These are phyloP conservation scores for Solanum pennellii DNA, from an alignment of 257 asterid species.

Conservation along the genomic window DNA sequence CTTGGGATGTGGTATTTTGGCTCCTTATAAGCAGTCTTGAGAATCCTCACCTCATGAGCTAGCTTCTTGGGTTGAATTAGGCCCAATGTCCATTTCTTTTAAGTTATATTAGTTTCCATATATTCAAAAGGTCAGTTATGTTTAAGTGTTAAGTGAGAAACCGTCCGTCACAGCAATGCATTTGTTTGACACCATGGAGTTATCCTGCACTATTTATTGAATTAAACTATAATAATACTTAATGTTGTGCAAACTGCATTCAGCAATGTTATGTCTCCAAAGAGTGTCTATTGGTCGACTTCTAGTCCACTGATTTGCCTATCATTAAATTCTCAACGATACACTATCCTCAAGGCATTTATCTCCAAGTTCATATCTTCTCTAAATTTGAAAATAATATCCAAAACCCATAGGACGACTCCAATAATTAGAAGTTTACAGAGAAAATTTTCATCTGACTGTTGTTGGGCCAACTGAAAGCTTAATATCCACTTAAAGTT, in stretches of 20 bases:
- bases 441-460: neutral
- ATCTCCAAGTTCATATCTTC: neutral
- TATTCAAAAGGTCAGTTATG: neutral
- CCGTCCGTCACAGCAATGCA: neutral
- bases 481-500: neutral
- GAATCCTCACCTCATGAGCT: neutral
- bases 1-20: neutral
- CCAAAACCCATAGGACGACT: neutral
- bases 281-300: neutral
- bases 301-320: neutral
- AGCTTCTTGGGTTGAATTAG: neutral
- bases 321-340: neutral
- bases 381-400: neutral
- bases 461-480: neutral
- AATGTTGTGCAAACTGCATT: neutral
- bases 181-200: neutral
- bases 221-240: neutral
- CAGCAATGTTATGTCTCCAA: neutral
- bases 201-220: neutral
- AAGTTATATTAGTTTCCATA: neutral
- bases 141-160: neutral
- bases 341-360: neutral
- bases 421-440: neutral
- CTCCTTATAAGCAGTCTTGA: neutral
- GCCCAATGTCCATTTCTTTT: neutral